Evolutionary conservation across 768 basidiomycete species (phyloP), one percentile per base, ranked within the genome.

Genomic region (Hericium alpestre): DNA sequence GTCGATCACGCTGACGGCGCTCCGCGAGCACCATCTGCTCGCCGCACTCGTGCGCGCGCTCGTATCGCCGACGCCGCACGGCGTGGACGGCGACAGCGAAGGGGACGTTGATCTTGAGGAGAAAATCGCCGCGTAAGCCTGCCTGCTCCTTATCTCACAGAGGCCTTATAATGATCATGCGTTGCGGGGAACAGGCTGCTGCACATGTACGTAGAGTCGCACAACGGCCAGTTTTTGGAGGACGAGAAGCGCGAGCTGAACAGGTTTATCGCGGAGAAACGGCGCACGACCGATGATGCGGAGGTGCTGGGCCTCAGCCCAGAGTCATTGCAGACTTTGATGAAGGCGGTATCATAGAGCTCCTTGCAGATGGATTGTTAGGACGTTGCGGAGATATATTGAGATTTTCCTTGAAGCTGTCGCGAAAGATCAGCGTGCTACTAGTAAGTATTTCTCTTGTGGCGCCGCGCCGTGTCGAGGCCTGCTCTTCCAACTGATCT

Each of bases 21-120:
- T 90, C 39, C 60, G 65, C 32, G 61, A 71, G 22, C 69, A 78
- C 57, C 71, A 69, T 12, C 67, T 90, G 13, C 62, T 85, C 18
- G 71, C 74, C 13, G 70, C 74, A 1, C 64, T 87, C 12, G 70
- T 89, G 56, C 71, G 72, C 20, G 77, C 79, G 10, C 65, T 90
- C 4, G 74, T 72, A 0, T 66, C 70, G 5, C 86, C 87, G 8
- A 61, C 84, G 20, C 85, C 87, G 10, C 74, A 79, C 55, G 88
- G 87, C 0, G 74, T 72, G 5, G 84, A 89, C 64, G 87, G 86
- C 16, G 86, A 88, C 58, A 70, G 71, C 46, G 72, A 72, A n/a
- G 79, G 71, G 9, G 88, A 88, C 66, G 64, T 65, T 2, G 82
- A 86, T 55, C 83, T 83, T 40, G 81, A 83, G 67, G 87, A 87